A percentile compares a stretch with the other conserved stretches of the same genome.
phyloP scores from a whole-genome alignment of 176 grass and related monocot species.

The Carex kokanica region DNA sequence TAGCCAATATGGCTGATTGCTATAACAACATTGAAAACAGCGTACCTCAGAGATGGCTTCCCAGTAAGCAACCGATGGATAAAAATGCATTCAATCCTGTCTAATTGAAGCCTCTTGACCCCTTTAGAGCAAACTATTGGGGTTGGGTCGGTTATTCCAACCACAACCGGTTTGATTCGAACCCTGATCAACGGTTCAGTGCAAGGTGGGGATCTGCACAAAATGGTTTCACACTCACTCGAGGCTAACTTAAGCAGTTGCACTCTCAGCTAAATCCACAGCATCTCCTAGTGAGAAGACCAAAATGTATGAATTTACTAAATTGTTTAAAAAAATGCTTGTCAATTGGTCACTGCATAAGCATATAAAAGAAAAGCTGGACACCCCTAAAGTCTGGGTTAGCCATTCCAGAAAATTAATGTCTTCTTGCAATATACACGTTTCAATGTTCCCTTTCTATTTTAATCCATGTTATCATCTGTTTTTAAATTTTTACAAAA shows the following conservation, averaged over 20 bases:
- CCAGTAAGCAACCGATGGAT: constrained; percentile 65
- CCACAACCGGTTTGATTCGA: constrained; percentile 65
- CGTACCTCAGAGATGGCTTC: constrained; percentile 72
- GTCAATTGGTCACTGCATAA: background rate
- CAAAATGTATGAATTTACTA: constrained; percentile 29
- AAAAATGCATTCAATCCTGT: constrained; percentile 69
- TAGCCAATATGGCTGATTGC: background rate
- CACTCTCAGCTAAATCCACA: constrained; percentile 52
- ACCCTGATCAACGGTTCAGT: constrained; percentile 56
- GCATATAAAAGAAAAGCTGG: background rate
- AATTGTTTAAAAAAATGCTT: background rate
- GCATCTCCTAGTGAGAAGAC: constrained; percentile 78
- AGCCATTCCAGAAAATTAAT: background rate
- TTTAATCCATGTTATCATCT: background rate
- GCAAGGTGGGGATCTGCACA: constrained; percentile 68
- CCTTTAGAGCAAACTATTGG: constrained; percentile 78
- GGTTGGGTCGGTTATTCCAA: constrained; percentile 86
- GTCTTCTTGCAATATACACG: background rate
- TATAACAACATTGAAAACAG: background rate
- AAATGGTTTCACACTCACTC: constrained; percentile 73
- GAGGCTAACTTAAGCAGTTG: constrained; percentile 70
- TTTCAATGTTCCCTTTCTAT: background rate
- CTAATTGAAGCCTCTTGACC: constrained; percentile 56
- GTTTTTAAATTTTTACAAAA: no score
- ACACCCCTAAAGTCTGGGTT: background rate